phyloP scores from a whole-genome alignment of 805 yeast genomes.

The Spathaspora arborariae region DNA sequence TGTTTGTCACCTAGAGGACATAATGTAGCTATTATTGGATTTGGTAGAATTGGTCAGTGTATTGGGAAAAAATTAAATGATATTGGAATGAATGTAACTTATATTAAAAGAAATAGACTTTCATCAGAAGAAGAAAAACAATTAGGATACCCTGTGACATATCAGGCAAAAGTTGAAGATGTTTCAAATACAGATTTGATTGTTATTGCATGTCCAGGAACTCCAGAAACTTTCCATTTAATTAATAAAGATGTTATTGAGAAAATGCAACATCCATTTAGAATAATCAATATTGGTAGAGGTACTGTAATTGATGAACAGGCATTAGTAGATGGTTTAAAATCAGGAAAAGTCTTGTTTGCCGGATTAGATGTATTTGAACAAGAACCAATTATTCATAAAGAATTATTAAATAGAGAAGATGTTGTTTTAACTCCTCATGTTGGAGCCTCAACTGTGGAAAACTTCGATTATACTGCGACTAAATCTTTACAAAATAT shows the following conservation, averaged over 20 bases:
- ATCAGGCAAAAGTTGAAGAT: constrained; percentile 32
- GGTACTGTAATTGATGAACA: constrained; percentile 66
- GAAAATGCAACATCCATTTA: constrained; percentile 48
- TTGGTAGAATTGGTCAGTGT: constrained; percentile 69
- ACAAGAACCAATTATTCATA: constrained; percentile 55
- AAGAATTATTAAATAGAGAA: constrained; percentile 47
- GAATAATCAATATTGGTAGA: constrained; percentile 73
- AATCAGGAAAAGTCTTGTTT: constrained; percentile 55
- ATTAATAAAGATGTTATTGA: constrained; percentile 47
- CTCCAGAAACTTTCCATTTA: constrained; percentile 52
- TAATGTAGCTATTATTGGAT: constrained; percentile 63
- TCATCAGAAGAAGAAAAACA: constrained; percentile 23
- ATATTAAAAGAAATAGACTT: constrained; percentile 52
- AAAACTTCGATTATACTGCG: constrained; percentile 52
- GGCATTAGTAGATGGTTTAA: constrained; percentile 58
- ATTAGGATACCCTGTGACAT: constrained; percentile 45
- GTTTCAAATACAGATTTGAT: constrained; percentile 50
- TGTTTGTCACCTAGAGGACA: constrained; percentile 52
- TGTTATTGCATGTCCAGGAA: constrained; percentile 65
- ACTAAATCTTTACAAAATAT: constrained; percentile 54
- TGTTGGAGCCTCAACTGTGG: constrained; percentile 62
- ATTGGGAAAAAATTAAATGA: constrained; percentile 53
- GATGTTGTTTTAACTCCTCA: constrained; percentile 72
- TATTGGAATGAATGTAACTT: constrained; percentile 65
- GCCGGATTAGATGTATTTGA: constrained; percentile 75